These are phyloP conservation scores for Carpediemonas membranifera DNA, from an alignment of 78 protist genomes.

Conservation along the genomic window DNA sequence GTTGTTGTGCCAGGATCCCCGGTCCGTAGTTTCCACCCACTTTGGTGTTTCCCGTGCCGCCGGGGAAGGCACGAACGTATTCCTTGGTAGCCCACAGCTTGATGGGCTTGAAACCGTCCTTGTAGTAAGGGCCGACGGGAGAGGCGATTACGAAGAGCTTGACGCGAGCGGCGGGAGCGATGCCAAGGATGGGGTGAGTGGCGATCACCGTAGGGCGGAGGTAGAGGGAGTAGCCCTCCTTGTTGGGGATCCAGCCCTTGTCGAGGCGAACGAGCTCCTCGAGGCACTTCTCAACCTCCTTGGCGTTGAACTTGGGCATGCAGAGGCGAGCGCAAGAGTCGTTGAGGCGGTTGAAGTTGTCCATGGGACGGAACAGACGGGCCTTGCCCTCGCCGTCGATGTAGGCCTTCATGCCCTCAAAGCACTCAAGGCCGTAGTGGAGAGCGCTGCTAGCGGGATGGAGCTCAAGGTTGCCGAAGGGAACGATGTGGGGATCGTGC, in stretches of 20 bases:
- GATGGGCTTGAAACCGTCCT: slow-evolving; percentile 82
- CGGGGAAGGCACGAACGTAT: slow-evolving; percentile 62
- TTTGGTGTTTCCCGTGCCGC: slow-evolving; percentile 67
- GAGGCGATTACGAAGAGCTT: slow-evolving; percentile 57
- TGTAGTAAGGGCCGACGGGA: slow-evolving; percentile 94
- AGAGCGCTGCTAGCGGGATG: slow-evolving; percentile 65
- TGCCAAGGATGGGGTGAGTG: slow-evolving; percentile 62
- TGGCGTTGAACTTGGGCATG: slow-evolving; percentile 64
- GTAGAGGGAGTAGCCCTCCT: slow-evolving; percentile 81
- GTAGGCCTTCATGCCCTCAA: slow-evolving; percentile 95
- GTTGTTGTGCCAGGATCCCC: slow-evolving; percentile 59
- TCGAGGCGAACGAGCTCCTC: slow-evolving; percentile 70
- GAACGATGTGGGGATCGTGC: slow-evolving; percentile 63
- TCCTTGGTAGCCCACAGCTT: slow-evolving; percentile 59
- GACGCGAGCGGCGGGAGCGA: slow-evolving; percentile 35
- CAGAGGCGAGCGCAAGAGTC: slow-evolving; percentile 57
- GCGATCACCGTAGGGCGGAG: slow-evolving; percentile 87
- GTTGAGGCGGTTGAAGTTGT: slow-evolving; percentile 71
- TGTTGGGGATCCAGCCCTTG: slow-evolving; percentile 71
- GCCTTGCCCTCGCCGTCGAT: slow-evolving; percentile 31
- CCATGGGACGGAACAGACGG: slow-evolving; percentile 73
- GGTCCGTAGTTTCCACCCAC: slow-evolving; percentile 88
- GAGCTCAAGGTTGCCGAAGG: slow-evolving; percentile 58
- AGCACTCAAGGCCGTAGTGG: slow-evolving; percentile 82
- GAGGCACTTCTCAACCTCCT: slow-evolving; percentile 60